Percentiles rank a stretch among this genome's conserved stretches.
Evolutionary conservation across 805 yeast species (phyloP).

Genomic region (Ogataea methanolica): DNA sequence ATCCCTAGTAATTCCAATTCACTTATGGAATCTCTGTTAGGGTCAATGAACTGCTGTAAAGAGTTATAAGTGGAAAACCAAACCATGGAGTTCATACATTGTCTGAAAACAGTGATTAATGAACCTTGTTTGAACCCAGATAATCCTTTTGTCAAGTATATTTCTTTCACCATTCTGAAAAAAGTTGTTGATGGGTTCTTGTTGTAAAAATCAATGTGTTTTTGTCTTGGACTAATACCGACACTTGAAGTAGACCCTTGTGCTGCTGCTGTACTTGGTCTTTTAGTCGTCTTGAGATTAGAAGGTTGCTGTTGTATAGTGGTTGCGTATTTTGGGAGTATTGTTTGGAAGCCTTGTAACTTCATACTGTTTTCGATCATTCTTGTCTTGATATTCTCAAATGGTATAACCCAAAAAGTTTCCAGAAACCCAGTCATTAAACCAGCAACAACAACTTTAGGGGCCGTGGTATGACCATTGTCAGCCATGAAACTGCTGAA

Average conservation of each 20-base stretch:
- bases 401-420: conserved; percentile 80
- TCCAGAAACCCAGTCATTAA: conserved; percentile 78
- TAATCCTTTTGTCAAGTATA: conserved; percentile 67
- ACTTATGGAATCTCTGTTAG: conserved; percentile 42
- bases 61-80: conserved; percentile 81
- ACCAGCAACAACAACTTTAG: conserved; percentile 81
- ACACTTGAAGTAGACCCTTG: no score
- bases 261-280: conserved; percentile 4
- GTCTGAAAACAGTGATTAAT: conserved; percentile 76
- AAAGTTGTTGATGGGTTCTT: conserved; percentile 51
- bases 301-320: conserved; percentile 5
- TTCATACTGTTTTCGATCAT: conserved; percentile 67
- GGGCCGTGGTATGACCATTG: conserved; percentile 64
- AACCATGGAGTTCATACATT: conserved; percentile 71
- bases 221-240: conserved; percentile 6
- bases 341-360: conserved; percentile 22
- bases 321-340: conserved; percentile 15
- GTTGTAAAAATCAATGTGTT: conserved; percentile 34
- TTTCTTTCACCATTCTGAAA: conserved; percentile 53
- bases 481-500: conserved; percentile 64
- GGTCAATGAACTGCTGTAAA: conserved; percentile 64
- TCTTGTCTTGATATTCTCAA: conserved; percentile 77
- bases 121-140: conserved; percentile 81
- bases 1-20: conserved; percentile 31
- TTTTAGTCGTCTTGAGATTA: conserved; percentile 11